phyloP scores from a whole-genome alignment of 225 moss, liverwort and hornwort genomes.

The Polytrichum formosum region DNA sequence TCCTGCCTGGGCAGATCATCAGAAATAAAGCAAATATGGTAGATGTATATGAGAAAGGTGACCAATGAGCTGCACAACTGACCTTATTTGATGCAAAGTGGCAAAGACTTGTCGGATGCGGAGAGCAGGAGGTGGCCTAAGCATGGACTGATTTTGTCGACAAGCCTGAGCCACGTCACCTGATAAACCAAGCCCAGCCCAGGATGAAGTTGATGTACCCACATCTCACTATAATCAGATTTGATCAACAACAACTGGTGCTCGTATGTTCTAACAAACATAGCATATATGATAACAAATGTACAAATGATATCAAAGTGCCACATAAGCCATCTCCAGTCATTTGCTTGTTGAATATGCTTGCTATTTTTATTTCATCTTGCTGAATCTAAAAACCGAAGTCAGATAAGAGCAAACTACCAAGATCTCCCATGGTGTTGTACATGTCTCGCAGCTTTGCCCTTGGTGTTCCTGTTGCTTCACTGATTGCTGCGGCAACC shows the following conservation, averaged over 20 bases:
- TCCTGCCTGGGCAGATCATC: no score
- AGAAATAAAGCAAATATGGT: no score
- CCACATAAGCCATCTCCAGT: not conserved
- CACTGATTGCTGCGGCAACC: conserved; percentile 73
- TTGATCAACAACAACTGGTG: no score
- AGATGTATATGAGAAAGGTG: not conserved
- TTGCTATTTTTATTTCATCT: not conserved
- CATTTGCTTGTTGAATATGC: no score
- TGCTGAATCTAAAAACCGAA: no score
- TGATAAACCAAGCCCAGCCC: conserved; percentile 23
- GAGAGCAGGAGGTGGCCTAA: conserved; percentile 72
- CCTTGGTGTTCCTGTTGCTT: conserved; percentile 78
- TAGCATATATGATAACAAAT: not conserved
- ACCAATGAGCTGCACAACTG: conserved; percentile 4
- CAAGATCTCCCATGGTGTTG: conserved; percentile 75
- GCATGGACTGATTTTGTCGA: conserved; percentile 84
- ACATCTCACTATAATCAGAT: no score
- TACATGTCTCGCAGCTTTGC: conserved; percentile 87
- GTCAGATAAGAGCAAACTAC: conserved; percentile 23
- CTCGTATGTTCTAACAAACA: no score
- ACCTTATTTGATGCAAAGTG: conserved; percentile 86
- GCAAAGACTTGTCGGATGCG: conserved; percentile 77
- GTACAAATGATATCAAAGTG: not conserved
- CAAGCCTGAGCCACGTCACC: conserved; percentile 97
- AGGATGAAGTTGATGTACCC: not conserved